Conservation (phyloP, 306 rosid species). For the Malus fusca region DNA sequence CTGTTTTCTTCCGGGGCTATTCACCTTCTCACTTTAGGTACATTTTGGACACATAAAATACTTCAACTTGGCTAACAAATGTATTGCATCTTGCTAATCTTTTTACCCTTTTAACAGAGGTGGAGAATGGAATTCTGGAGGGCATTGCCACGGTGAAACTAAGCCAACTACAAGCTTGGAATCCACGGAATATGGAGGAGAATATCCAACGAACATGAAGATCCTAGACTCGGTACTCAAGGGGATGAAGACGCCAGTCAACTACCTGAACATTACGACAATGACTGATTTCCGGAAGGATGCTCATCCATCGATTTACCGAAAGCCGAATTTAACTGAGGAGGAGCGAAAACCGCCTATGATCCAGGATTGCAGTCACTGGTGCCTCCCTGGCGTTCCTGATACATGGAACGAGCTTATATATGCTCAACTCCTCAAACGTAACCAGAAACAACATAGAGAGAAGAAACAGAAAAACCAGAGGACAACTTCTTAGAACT, state of each 20-base stretch:
- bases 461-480: background rate
- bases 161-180: conserved; percentile 2
- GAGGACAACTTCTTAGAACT: background rate
- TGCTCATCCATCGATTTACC: conserved; percentile 31
- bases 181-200: conserved; percentile 2
- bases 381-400: conserved; percentile 68
- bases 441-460: background rate
- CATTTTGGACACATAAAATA: background rate
- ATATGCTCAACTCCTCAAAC: conserved; percentile 17
- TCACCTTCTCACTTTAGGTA: conserved; percentile 26
- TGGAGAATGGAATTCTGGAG: conserved; percentile 20
- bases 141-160: conserved; percentile 10
- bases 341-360: conserved; percentile 25
- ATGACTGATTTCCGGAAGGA: conserved; percentile 21
- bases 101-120: background rate
- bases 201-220: conserved; percentile 15
- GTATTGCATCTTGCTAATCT: background rate
- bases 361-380: conserved; percentile 58
- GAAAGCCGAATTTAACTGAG: conserved; percentile 35
- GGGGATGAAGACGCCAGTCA: conserved; percentile 13
- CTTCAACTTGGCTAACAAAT: background rate
- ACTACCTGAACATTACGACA: conserved; percentile 14
- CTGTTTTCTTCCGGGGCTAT: conserved; percentile 21
- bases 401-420: conserved; percentile 48
- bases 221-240: conserved; percentile 12